Base-by-base conservation (phyloP, 225 moss, liverwort and hornwort genomes). In the Climacium dendroides region DNA sequence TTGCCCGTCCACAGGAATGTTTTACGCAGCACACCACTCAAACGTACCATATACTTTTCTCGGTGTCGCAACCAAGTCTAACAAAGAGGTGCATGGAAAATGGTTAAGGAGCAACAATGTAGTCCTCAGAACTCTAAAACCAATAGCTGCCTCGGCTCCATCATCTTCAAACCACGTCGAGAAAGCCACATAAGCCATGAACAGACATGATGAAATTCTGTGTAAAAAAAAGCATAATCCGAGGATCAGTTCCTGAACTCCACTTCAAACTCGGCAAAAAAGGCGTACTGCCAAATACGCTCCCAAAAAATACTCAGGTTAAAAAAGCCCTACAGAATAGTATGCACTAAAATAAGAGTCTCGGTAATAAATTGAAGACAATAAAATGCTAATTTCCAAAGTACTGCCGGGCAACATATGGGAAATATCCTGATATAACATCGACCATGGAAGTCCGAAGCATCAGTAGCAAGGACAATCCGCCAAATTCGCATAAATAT, bases 401-500 rank as follows among this genome's bases (percentile, higher is more conserved):
- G 1, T 22, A 22, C 3, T 20, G 19, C 5, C 12, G 6, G 5
- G 8, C 7, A 32, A 12, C 7, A 7, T 4, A 34, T 3, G 10
- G 5, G 2, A 22, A 53, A 9, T 0, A 24, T 35, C 15, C 24
- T 15, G 22, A 24, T 15, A 15, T 6, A 54, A n/a, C 23, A 54
- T 54, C 5, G 5, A 23, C 3, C 75, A 75, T 53, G 9, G 3
- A 35, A 52, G 5, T 35, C 35, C 0, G 3, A 35, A 8, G 2
- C 13, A 52, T 23, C 15, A 54, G 10, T 24, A n/a, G n/a, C 6
- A 7, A 76, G 6, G 2, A 15, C 10, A 15, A 54, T 59, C 9
- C 5, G 1, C 3, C 15, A 54, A 1, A 15, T n/a, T 15, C 6
- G 0, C 4, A 76, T 3, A 7, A 5, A 22, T 10, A 7, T 5